Conservation (phyloP, 257 asterid species). For the Jacaranda copaia region DNA sequence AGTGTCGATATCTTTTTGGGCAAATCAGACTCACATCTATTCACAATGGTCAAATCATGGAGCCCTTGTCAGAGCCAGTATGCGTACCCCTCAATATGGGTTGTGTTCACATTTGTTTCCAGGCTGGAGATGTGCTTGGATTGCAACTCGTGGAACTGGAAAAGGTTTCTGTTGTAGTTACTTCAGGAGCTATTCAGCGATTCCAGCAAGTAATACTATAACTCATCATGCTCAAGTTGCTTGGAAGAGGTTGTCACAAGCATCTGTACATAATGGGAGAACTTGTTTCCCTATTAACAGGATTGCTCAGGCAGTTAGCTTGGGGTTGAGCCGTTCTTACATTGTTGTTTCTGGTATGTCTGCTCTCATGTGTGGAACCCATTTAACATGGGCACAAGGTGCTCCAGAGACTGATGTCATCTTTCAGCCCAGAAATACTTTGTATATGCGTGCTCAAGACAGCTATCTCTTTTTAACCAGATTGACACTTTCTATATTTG, state of each 20-base stretch:
- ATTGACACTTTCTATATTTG: constrained; percentile 50
- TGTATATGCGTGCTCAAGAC: constrained; percentile 72
- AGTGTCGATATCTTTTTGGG: constrained; percentile 45
- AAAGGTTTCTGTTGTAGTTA: constrained; percentile 37
- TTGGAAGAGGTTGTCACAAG: constrained; percentile 64
- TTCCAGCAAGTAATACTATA: constrained; percentile 48
- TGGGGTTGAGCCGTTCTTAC: constrained; percentile 72
- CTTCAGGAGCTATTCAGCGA: constrained; percentile 47
- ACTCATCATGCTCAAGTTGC: constrained; percentile 61
- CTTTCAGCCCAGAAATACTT: constrained; percentile 48
- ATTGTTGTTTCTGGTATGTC: constrained; percentile 70
- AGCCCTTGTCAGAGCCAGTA: constrained; percentile 38
- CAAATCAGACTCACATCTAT: constrained; percentile 27
- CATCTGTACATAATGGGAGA: constrained; percentile 37
- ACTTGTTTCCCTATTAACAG: constrained; percentile 52
- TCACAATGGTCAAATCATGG: constrained; percentile 48
- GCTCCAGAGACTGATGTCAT: constrained; percentile 47
- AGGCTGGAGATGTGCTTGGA: constrained; percentile 49
- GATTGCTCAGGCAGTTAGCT: constrained; percentile 85
- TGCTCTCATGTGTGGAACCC: constrained; percentile 65
- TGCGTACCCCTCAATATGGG: constrained; percentile 48
- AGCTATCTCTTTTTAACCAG: constrained; percentile 58
- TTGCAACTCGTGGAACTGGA: constrained; percentile 40
- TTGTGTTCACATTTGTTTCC: constrained; percentile 48
- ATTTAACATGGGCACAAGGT: constrained; percentile 63